Conservation (phyloP, 257 asterid species). For the Lavandula angustifolia region DNA sequence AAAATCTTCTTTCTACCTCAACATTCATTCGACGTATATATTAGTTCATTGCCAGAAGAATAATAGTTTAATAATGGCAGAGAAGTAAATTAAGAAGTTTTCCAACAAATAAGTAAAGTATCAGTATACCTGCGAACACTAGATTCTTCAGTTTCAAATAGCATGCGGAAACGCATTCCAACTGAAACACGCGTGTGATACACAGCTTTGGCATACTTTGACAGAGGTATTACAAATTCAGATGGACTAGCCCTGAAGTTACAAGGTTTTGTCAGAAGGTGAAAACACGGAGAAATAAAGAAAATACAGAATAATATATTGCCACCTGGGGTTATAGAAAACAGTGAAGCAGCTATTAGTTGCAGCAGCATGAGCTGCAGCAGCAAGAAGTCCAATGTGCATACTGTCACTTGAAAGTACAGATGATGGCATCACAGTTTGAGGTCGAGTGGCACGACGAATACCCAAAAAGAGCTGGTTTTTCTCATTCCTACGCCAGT, state of each 20-base stretch:
- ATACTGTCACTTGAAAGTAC: constrained; percentile 97
- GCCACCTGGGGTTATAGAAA: constrained; percentile 84
- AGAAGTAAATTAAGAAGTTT: constrained; percentile 10
- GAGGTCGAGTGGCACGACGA: constrained; percentile 90
- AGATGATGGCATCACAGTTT: constrained; percentile 97
- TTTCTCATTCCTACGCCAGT: constrained; percentile 73
- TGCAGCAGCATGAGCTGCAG: constrained; percentile 99
- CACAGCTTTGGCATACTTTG: constrained; percentile 89
- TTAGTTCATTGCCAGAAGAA: not conserved
- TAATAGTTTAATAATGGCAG: not conserved
- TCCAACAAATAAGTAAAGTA: constrained; percentile 5
- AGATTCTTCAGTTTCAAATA: constrained; percentile 97
- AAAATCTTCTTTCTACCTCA: not conserved
- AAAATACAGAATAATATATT: constrained; percentile 7
- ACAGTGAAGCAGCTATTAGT: constrained; percentile 96
- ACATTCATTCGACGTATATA: not conserved
- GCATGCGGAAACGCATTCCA: constrained; percentile 97
- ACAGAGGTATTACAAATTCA: constrained; percentile 86
- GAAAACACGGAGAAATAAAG: not conserved
- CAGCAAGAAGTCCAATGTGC: constrained; percentile 98
- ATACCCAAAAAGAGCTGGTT: constrained; percentile 94
- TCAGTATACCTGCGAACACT: constrained; percentile 84
- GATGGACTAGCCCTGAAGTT: constrained; percentile 91
- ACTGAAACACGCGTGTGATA: constrained; percentile 93
- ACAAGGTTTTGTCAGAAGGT: constrained; percentile 31